Percentiles rank a stretch among this genome's conserved stretches.
phyloP scores from a whole-genome alignment of 2,329 filamentous ascomycete genomes.

The Talaromyces sp. region DNA sequence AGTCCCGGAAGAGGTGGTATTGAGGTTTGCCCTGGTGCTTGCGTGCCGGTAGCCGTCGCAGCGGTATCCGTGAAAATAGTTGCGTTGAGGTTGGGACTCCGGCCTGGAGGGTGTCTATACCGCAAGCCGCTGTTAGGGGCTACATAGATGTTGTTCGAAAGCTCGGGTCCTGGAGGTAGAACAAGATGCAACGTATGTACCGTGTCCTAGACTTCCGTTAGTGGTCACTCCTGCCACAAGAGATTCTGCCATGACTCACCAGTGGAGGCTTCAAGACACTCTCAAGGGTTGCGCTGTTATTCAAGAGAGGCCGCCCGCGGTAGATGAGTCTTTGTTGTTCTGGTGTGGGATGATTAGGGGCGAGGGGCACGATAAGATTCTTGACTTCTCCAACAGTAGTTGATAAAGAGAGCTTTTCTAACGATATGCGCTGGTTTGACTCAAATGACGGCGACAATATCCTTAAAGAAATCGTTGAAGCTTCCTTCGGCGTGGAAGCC shows the following conservation, averaged over 20 bases:
- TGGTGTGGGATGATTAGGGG: conserved; percentile 49
- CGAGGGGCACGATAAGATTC: conserved; percentile 48
- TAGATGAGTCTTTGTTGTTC: conserved; percentile 59
- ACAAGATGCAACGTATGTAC: conserved; percentile 43
- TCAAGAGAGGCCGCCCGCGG: conserved; percentile 53
- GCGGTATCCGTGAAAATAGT: neutral
- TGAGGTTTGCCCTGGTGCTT: neutral
- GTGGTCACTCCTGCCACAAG: neutral
- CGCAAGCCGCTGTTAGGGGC: conserved; percentile 19
- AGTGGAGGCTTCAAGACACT: conserved; percentile 52
- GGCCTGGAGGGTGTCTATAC: conserved; percentile 12
- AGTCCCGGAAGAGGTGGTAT: neutral
- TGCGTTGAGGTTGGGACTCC: neutral
- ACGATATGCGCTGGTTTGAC: conserved; percentile 37
- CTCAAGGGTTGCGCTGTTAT: conserved; percentile 50
- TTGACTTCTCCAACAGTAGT: conserved; percentile 56
- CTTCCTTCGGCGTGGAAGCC: neutral
- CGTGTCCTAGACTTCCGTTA: conserved; percentile 24
- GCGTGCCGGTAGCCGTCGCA: neutral
- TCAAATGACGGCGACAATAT: conserved; percentile 44
- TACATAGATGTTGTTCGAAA: conserved; percentile 19
- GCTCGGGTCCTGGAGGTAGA: conserved; percentile 38
- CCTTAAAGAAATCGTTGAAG: conserved; percentile 29
- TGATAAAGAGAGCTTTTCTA: conserved; percentile 37
- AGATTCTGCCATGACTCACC: conserved; percentile 39